Evolutionary conservation across 306 rosid genomes (phyloP), one percentile per base, ranked within the genome.

Genomic region (Quercus berberidifolia): DNA sequence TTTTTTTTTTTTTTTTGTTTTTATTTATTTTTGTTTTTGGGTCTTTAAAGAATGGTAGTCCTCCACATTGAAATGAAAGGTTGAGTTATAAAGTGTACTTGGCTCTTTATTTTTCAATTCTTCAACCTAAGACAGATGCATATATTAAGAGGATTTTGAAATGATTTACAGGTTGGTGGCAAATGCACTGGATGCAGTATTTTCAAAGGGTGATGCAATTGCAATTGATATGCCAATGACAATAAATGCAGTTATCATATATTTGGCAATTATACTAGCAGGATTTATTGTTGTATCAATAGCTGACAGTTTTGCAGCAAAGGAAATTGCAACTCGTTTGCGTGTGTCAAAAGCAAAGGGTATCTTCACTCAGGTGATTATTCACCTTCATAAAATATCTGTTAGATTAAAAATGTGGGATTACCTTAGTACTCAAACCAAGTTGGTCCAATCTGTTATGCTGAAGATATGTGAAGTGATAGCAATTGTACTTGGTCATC

Each of bases 141-240:
- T 49, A 49, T 49, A 49, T 49, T 49, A 49, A 49, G 54, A 49
- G 54, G 54, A 49, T 11, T 9, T 49, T 49, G 54, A 49, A 49
- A 59, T 80, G 7, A 81, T 83, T 81, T 73, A 23, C 86, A 94
- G 98, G 97, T 59, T 89, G 87, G 97, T 89, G 78, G 92, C 97
- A 30, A 89, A 86, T 79, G 96, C 92, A 49, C 78, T 92, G 72
- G 92, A 87, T 49, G 76, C 82, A 26, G 87, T 83, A 25, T 92
- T 92, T 85, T 83, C 97, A 2, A 92, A 79, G 86, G 97, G 98
- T 6, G 98, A 92, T 78, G 86, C 98, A 76, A 94, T 94, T 5
- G 97, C 98, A 49, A 94, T 92, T 74, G 97, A 94, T 87, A 89
- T 89, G 94, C 94, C 91, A 69, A 91, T 94, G 98, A 94, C 96